phyloP scores from a whole-genome alignment of 2,329 filamentous ascomycete species.

The Ceratocystis diversiconidia region DNA sequence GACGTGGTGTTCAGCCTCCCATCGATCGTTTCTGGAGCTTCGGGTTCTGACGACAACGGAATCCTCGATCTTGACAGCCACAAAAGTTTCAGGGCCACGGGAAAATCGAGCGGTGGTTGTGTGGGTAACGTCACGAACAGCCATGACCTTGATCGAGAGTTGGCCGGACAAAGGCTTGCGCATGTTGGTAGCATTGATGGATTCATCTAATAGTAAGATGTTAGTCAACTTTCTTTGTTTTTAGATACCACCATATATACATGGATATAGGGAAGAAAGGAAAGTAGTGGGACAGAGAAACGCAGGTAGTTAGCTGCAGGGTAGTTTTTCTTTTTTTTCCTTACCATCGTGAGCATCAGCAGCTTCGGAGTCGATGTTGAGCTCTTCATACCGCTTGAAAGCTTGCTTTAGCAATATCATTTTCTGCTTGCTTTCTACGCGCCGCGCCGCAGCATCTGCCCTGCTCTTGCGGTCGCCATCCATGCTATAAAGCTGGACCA shows the following conservation, averaged over 20 bases:
- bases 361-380: constrained; percentile 83
- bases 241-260: too few species aligned
- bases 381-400: constrained; percentile 88
- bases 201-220: constrained; percentile 59
- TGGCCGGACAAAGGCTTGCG: constrained; percentile 91
- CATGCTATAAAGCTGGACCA: constrained; percentile 95
- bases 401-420: constrained; percentile 92
- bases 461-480: constrained; percentile 94
- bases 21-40: constrained; percentile 71
- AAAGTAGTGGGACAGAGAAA: background rate
- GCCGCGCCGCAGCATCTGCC: constrained; percentile 75
- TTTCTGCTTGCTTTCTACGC: constrained; percentile 94
- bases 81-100: constrained; percentile 83
- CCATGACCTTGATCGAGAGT: constrained; percentile 70
- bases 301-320: constrained; percentile 4
- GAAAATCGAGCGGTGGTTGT: constrained; percentile 72
- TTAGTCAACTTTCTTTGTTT: background rate
- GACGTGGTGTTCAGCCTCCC: constrained; percentile 81
- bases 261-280: background rate
- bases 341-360: constrained; percentile 68
- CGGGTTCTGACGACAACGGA: constrained; percentile 77
- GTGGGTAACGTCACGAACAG: constrained; percentile 90
- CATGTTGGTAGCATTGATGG: constrained; percentile 85
- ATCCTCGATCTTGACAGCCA: constrained; percentile 95
- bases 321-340: constrained; percentile 21